Base-by-base conservation (phyloP, 768 basidiomycete species). In the Lactarius psammicola region DNA sequence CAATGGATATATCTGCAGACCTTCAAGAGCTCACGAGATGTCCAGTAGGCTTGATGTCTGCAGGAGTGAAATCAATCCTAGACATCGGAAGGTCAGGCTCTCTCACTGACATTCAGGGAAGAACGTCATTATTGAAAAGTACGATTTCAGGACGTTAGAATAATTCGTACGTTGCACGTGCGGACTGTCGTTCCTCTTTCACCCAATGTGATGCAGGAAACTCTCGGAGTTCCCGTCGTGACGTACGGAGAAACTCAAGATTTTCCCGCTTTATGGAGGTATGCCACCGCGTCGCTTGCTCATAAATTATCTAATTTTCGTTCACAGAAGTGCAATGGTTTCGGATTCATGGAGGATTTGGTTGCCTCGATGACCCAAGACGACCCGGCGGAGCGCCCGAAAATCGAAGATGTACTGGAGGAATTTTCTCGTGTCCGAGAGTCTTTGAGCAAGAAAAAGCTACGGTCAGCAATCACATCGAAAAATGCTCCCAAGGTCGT, bases 1-100 rank as follows among this genome's bases (percentile, higher is more conserved):
- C 92, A 20, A 86, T 98, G 86, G 96, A 99, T 72, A 80, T 99
- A 33, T 98, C 96, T 18, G 94, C 96, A 18, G 96, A 99, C 74
- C 80, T 99, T 18, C 87, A 88, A 10, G 94, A 98, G 74, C 84
- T 99, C 38, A 81, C 90, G 26, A 83, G 92, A 23, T 96, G 93
- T 71, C 90, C 95, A 26, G 92, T 98, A 54, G 94, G 90, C 3
- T 82, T 99, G 40, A 87, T 98, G 11, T 96, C 95, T 20, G 90
- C 95, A 11, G 97, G 97, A 13, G 87, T 92, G 23, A 99, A 98
- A 75, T 93, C 91, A 0, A 98, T 99, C 67, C 76, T 99, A 51
- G 97, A 99, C 74, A 95, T 98, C 65, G 90, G 90, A 64, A 83
- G 85, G 90, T 86, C 62, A 62, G 78, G 55, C 31, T 53, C 17